A percentile compares a stretch with the other conserved stretches of the same genome.
These are phyloP conservation scores for Scheffersomyces insectosa DNA, from an alignment of 1,139 yeast species.

Conservation along the genomic window DNA sequence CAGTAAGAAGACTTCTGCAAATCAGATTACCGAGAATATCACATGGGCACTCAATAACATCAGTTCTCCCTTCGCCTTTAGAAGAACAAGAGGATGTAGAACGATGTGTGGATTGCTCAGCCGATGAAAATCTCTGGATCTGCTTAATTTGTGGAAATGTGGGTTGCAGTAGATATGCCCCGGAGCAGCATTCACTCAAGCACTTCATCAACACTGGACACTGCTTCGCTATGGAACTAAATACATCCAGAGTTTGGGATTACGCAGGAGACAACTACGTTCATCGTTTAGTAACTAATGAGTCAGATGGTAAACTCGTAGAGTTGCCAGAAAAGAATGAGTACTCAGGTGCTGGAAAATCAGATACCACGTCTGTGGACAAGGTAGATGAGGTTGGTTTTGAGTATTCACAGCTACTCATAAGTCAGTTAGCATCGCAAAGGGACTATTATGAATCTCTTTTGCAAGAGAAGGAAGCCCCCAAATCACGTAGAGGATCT, in stretches of 20 bases:
- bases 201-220: slow-evolving; percentile 81
- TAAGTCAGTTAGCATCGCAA: slow-evolving; percentile 87
- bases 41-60: not conserved
- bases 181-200: slow-evolving; percentile 77
- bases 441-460: slow-evolving; percentile 77
- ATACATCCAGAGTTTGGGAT: slow-evolving; percentile 91
- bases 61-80: slow-evolving; percentile 1
- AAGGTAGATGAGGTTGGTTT: slow-evolving; percentile 59
- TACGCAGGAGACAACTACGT: slow-evolving; percentile 92
- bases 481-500: slow-evolving; percentile 21
- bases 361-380: slow-evolving; percentile 19
- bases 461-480: slow-evolving; percentile 42
- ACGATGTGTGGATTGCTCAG: slow-evolving; percentile 37
- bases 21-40: slow-evolving; percentile 16
- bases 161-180: slow-evolving; percentile 89
- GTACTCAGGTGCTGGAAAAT: slow-evolving; percentile 8
- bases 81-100: slow-evolving; percentile 17
- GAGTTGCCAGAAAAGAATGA: slow-evolving; percentile 54
- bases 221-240: slow-evolving; percentile 88
- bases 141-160: slow-evolving; percentile 87
- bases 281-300: slow-evolving; percentile 81
- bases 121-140: slow-evolving; percentile 58
- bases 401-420: slow-evolving; percentile 76
- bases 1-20: slow-evolving; percentile 36
- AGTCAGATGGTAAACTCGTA: slow-evolving; percentile 80